phyloP scores from a whole-genome alignment of 495 filamentous ascomycete species.

The Neurospora sp. region DNA sequence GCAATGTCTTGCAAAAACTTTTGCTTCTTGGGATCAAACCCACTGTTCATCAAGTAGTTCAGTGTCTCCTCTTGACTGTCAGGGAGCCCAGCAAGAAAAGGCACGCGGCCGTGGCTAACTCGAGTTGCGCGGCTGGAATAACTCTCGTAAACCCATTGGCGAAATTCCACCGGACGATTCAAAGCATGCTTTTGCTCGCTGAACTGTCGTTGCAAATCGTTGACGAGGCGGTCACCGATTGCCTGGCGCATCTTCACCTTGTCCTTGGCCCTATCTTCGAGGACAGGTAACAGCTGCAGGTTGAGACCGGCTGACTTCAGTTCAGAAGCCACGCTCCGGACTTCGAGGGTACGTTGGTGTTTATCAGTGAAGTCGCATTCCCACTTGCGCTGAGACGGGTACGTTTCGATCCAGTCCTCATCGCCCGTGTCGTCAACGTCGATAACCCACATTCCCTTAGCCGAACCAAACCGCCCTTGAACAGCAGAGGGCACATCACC shows the following conservation, averaged over 20 bases:
- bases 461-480: constrained; percentile 72
- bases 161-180: constrained; percentile 36
- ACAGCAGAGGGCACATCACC: constrained; percentile 58
- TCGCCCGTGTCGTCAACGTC: constrained; percentile 36
- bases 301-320: constrained; percentile 60
- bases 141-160: constrained; percentile 46
- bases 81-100: constrained; percentile 46
- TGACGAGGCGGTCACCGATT: constrained; percentile 48
- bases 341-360: constrained; percentile 57
- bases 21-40: constrained; percentile 54
- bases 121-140: constrained; percentile 25
- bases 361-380: constrained; percentile 44
- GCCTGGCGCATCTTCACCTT: constrained; percentile 37
- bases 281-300: constrained; percentile 66
- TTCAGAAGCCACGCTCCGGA: constrained; percentile 52
- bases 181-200: constrained; percentile 49
- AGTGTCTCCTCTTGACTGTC: constrained; percentile 39
- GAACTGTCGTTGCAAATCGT: constrained; percentile 50
- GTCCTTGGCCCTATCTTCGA: constrained; percentile 55
- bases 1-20: constrained; percentile 50
- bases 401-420: constrained; percentile 66
- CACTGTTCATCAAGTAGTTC: constrained; percentile 48
- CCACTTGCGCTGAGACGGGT: constrained; percentile 74
- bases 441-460: constrained; percentile 87
- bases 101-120: constrained; percentile 24